Evolutionary conservation across 2,329 filamentous ascomycete species (phyloP), one percentile per base, ranked within the genome.

Genomic region (Sclerotinia subarctica): DNA sequence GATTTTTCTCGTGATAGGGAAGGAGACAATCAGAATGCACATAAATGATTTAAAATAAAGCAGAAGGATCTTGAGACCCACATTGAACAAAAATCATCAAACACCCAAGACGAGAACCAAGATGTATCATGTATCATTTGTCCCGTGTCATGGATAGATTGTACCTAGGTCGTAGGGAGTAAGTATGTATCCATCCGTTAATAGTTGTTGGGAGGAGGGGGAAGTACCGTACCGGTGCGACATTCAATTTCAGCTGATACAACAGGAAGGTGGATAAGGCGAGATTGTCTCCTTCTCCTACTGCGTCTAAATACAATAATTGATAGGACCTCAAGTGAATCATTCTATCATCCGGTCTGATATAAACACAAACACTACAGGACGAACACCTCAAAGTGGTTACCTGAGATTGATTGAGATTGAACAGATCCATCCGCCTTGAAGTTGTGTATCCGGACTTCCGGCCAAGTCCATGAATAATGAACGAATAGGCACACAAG

Each of bases 181-280:
- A 42, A 42, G 54, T 57, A 35, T 49, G 54, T 57, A 35, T 49
- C 44, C 44, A 38, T 64, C 44, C 60, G 60, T 51, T 13, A 42
- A 52, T 59, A 15, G 24, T 64, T 29, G 35, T 46, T 19, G 10
- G 10, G 47, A 21, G 29, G 11, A 17, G 42, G 44, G 29, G 46
- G 46, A 2, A 32, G 17, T 24, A 66, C 44, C 38, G 38, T 19
- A 66, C 44, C 38, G 38, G 38, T 42, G 15, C 15, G 38, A 49
- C 44, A 66, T 66, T 15, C 53, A 47, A 65, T 57, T 59, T 42
- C 44, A 59, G 53, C 44, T 66, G n/a, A 26, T 42, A 60, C 44
- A 42, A 51, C 53, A 66, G 53, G 64, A 59, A 59, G 64, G 64
- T 66, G 53, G 64, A 59, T 66, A 38, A 51, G 46, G 19, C 24